A percentile compares a stretch with the other conserved stretches of the same genome.
Evolutionary conservation across 805 yeast genomes (phyloP).

Genomic region (Zygotorulaspora florentina): DNA sequence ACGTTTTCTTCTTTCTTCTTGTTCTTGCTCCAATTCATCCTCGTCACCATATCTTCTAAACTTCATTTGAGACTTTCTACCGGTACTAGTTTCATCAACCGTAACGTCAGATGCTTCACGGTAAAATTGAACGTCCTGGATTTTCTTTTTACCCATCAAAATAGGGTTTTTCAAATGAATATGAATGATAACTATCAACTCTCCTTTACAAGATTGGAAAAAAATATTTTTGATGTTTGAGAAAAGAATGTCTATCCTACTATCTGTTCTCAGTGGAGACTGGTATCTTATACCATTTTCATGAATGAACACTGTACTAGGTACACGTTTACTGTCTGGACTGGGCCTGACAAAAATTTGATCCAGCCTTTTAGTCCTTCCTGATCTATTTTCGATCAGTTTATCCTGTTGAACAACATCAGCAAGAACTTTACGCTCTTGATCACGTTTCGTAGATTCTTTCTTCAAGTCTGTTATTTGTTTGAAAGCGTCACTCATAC

Average conservation of each 20-base stretch:
- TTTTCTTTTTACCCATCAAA: constrained; percentile 92
- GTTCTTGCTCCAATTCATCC: constrained; percentile 97
- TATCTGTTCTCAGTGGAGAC: constrained; percentile 78
- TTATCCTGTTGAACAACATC: constrained; percentile 93
- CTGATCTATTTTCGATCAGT: constrained; percentile 73
- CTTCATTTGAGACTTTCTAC: constrained; percentile 68
- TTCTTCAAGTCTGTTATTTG: constrained; percentile 90
- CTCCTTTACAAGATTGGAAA: constrained; percentile 95
- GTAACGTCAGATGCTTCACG: constrained; percentile 95
- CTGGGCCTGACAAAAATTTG: constrained; percentile 90
- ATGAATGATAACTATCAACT: constrained; percentile 86
- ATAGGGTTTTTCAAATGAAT: constrained; percentile 89
- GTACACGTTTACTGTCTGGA: constrained; percentile 93
- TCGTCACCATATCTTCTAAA: constrained; percentile 91
- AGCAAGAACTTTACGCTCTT: constrained; percentile 84
- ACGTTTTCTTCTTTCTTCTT: constrained; percentile 92
- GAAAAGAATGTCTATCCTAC: constrained; percentile 80
- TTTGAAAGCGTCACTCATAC: constrained; percentile 85
- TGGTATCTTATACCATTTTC: constrained; percentile 95
- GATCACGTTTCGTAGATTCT: constrained; percentile 84
- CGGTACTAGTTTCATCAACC: constrained; percentile 94
- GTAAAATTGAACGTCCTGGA: constrained; percentile 92
- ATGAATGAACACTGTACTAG: constrained; percentile 87
- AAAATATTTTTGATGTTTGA: constrained; percentile 89
- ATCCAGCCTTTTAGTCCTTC: constrained; percentile 82